Conservation (phyloP, 495 filamentous ascomycete species). For the Saxophila tyrrhenica region DNA sequence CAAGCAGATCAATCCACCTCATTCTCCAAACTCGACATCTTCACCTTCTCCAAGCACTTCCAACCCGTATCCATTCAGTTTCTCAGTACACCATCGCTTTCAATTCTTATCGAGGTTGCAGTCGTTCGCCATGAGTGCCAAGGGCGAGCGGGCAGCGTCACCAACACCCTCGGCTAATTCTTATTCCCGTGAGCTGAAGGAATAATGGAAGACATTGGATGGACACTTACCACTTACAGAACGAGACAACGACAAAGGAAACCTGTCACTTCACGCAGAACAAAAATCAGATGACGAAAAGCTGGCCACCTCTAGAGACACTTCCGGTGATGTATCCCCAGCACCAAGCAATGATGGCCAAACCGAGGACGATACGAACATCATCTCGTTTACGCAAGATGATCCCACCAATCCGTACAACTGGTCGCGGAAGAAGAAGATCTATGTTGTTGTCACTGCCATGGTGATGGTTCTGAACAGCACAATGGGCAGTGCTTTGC, state of each 20-base stretch:
- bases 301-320: constrained; percentile 15
- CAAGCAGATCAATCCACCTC: too few species aligned
- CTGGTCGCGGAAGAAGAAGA: constrained; percentile 41
- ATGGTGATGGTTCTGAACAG: constrained; percentile 60
- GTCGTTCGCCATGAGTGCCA: background rate
- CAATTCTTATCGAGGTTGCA: too few species aligned
- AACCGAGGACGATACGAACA: constrained; percentile 1
- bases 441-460: constrained; percentile 41
- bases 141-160: background rate
- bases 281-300: constrained; percentile 19
- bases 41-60: background rate
- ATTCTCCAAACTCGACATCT: background rate
- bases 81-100: too few species aligned
- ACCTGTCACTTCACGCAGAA: constrained; percentile 7
- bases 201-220: too few species aligned
- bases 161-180: background rate
- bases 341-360: constrained; percentile 1
- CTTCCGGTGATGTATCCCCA: constrained; percentile 5
- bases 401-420: constrained; percentile 28
- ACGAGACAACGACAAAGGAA: background rate
- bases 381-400: constrained; percentile 17
- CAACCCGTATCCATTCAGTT: too few species aligned
- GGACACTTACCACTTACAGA: too few species aligned
- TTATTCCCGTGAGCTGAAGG: background rate
- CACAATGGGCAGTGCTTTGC: constrained; percentile 59